Base-by-base conservation (phyloP, 352 stramenopile genomes). In the Globisporangium camurandrum region DNA sequence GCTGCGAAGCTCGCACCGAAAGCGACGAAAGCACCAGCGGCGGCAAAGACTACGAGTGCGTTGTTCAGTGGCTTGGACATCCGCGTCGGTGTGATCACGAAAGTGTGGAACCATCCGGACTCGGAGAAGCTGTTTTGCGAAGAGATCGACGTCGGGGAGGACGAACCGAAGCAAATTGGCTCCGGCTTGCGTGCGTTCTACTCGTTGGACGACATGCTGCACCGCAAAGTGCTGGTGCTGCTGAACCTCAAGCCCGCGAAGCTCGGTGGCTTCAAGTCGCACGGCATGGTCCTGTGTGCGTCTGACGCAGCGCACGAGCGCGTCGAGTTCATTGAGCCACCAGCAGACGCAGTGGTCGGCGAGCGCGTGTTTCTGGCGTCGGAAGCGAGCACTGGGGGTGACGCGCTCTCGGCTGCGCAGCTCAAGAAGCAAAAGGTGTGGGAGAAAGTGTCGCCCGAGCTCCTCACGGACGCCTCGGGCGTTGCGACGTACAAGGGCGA, bases 231-330 rank as follows among this genome's bases (percentile, higher is more conserved):
- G 27, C 64, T 99, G 11, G 95, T 99, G 44, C 68, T 99, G 28
- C 95, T 96, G 54, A 99, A 99, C 70, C 75, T 99, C 22, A 99
- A 99, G 84, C 84, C 90, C 42, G 80, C 86, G 40, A 99, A 99
- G 64, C 66, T 99, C 31, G 92, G 80, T 9, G 96, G 95, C 40
- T 98, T 99, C 64, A 90, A 87, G 85, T 99, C 83, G 59, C 83
- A 86, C 73, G 95, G 87, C 52, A 99, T 97, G 97, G 97, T 99
- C 34, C 66, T 99, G 26, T 98, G 95, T 55, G 95, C 95, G 12
- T 84, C 66, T 47, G 75, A 83, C 57, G 71, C 91, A 57, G 59
- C 85, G 46, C 91, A 95, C 49, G 78, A 97, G 56, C 78, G 86
- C 34, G 90, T 99, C 12, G 90, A 98, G 69, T 88, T 99, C 33